Evolutionary conservation across 2,329 filamentous ascomycete genomes (phyloP).

Genomic region (Torrubiellomyces zombiae): DNA sequence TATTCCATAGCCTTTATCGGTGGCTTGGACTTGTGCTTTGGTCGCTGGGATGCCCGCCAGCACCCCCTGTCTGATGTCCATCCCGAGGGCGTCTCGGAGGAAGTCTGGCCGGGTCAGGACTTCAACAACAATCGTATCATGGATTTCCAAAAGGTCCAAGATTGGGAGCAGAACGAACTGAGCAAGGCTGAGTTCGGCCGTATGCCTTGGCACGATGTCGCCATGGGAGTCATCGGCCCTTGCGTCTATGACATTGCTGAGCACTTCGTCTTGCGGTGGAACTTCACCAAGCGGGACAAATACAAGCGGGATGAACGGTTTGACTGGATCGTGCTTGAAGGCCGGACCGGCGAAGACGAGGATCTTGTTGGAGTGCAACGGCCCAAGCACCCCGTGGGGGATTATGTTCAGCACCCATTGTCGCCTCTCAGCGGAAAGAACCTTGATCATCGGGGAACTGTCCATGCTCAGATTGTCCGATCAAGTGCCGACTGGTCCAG

Average conservation of each 20-base stretch:
- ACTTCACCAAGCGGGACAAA: constrained; percentile 93
- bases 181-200: constrained; percentile 82
- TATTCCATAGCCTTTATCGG: constrained; percentile 85
- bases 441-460: constrained; percentile 48
- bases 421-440: constrained; percentile 51
- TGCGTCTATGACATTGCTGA: constrained; percentile 89
- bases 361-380: constrained; percentile 78
- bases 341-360: constrained; percentile 60
- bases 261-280: constrained; percentile 90
- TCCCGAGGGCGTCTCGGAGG: constrained; percentile 62
- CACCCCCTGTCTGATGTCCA: constrained; percentile 79
- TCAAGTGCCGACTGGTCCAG: constrained; percentile 90
- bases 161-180: constrained; percentile 88
- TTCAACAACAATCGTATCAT: constrained; percentile 96
- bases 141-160: constrained; percentile 80
- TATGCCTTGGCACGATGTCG: constrained; percentile 97
- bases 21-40: constrained; percentile 88
- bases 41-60: constrained; percentile 78
- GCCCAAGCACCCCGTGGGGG: constrained; percentile 75
- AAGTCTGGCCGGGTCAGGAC: constrained; percentile 89
- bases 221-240: constrained; percentile 80
- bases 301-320: constrained; percentile 78
- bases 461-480: constrained; percentile 73
- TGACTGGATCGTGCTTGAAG: constrained; percentile 71
- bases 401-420: constrained; percentile 69